Base-by-base conservation (phyloP, 2,329 filamentous ascomycete genomes). In the Alternaria brassicicola region DNA sequence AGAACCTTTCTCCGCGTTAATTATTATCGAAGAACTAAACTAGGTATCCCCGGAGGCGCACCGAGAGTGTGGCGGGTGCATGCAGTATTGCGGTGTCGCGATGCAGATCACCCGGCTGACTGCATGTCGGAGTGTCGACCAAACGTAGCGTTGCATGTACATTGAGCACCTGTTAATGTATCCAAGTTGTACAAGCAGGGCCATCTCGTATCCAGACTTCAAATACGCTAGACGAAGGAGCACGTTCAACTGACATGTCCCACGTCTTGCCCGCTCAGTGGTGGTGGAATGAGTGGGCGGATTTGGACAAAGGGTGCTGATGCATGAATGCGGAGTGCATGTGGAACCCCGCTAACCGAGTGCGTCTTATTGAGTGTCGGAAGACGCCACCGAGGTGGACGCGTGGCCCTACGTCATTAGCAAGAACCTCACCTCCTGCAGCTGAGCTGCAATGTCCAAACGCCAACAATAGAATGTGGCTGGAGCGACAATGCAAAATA, bases 341-440 rank as follows among this genome's bases (percentile, higher is more conserved):
- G 13, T 26, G 38, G 17, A 19, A 36, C 15, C 8, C 3, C 47
- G 38, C 47, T 56, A 52, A 26, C 19, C 35, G 45, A 19, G 50
- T 26, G 21, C 36, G 45, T 43, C 3, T 43, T 6, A 55, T 45
- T 52, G 47, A 17, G 35, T 36, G 19, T 50, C 47, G 53, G 47
- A 38, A 42, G 31, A 23, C 33, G 48, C 46, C 28, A 36, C 53
- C 38, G 28, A 33, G 30, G 12, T 25, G 31, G 25, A 52, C 48
- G 48, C 53, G 53, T 30, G 53, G 39, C 47, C 19, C 23, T 52
- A 56, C 53, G 53, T 56, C 53, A 56, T 38, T 10, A 26, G 53
- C 30, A 10, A 38, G 35, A 36, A 52, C 46, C 25, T 52, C 47
- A 45, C 53, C 30, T 19, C 47, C 31, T 52, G 25, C 30, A 30